phyloP scores from a whole-genome alignment of 371 early-diverging fungal species.

The Coemansia sp. region DNA sequence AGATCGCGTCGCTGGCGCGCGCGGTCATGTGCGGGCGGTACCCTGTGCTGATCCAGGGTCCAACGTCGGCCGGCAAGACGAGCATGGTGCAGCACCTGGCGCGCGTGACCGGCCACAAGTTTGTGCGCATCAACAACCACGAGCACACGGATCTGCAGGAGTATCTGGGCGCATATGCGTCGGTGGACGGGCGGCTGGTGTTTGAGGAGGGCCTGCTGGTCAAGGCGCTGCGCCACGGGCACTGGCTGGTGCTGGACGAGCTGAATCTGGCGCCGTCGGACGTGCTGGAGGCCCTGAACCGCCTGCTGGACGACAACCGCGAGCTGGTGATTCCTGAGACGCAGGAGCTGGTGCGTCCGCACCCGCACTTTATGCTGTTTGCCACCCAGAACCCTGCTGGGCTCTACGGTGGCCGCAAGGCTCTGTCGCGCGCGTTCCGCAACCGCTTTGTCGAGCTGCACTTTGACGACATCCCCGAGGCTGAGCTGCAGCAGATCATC shows the following conservation, averaged over 20 bases:
- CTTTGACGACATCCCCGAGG: slow-evolving; percentile 92
- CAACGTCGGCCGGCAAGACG: slow-evolving; percentile 99
- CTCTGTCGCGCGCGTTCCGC: slow-evolving; percentile 98
- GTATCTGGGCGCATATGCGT: slow-evolving; percentile 95
- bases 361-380: slow-evolving; percentile 98
- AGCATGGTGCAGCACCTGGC: slow-evolving; percentile 98
- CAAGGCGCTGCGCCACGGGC: slow-evolving; percentile 93
- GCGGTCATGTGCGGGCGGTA: slow-evolving; percentile 89
- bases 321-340: slow-evolving; percentile 98
- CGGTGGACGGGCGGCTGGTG: slow-evolving; percentile 77
- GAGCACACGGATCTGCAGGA: slow-evolving; percentile 99
- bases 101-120: slow-evolving; percentile 85
- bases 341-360: slow-evolving; percentile 92
- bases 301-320: slow-evolving; percentile 98
- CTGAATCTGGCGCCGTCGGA: slow-evolving; percentile 99
- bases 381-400: slow-evolving; percentile 99
- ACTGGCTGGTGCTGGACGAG: slow-evolving; percentile 99
- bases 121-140: slow-evolving; percentile 99
- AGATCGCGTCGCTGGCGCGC: slow-evolving; percentile 86
- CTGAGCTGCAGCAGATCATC: slow-evolving; percentile 87
- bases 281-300: slow-evolving; percentile 99
- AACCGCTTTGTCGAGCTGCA: slow-evolving; percentile 98
- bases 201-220: slow-evolving; percentile 98
- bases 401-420: slow-evolving; percentile 98
- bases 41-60: slow-evolving; percentile 99